phyloP scores from a whole-genome alignment of 495 filamentous ascomycete species.

The Tuber melanosporum region DNA sequence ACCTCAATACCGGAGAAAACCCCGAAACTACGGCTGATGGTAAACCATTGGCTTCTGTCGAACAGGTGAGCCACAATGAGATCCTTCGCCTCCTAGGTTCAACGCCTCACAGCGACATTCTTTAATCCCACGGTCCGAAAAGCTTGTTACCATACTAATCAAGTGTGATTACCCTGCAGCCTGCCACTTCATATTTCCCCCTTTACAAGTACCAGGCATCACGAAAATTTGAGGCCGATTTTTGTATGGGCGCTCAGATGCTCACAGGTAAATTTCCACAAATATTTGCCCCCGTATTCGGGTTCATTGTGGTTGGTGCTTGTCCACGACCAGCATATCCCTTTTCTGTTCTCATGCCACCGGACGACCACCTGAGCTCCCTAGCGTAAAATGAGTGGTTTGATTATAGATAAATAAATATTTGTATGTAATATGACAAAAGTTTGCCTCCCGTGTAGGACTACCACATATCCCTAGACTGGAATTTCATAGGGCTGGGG shows the following conservation, averaged over 20 bases:
- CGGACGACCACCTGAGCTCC: neutral
- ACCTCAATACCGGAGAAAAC: neutral
- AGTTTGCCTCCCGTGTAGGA: neutral
- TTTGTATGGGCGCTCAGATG: no score
- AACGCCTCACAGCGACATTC: no score
- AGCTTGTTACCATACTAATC: neutral
- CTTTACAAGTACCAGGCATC: neutral
- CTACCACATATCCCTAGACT: neutral
- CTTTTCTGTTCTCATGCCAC: neutral
- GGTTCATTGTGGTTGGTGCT: no score
- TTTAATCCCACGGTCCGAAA: no score
- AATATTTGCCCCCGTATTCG: no score
- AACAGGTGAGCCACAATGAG: neutral
- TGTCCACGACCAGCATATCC: neutral
- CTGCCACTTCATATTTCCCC: neutral
- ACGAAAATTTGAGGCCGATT: no score
- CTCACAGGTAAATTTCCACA: no score
- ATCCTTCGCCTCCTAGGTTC: no score
- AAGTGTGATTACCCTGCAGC: neutral
- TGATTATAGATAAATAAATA: neutral
- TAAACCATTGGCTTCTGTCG: neutral
- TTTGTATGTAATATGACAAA: neutral
- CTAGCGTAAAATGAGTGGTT: neutral
- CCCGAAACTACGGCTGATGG: no score
- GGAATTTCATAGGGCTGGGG: neutral